Evolutionary conservation across 2,329 filamentous ascomycete genomes (phyloP).

Genomic region (Clarireedia paspali): DNA sequence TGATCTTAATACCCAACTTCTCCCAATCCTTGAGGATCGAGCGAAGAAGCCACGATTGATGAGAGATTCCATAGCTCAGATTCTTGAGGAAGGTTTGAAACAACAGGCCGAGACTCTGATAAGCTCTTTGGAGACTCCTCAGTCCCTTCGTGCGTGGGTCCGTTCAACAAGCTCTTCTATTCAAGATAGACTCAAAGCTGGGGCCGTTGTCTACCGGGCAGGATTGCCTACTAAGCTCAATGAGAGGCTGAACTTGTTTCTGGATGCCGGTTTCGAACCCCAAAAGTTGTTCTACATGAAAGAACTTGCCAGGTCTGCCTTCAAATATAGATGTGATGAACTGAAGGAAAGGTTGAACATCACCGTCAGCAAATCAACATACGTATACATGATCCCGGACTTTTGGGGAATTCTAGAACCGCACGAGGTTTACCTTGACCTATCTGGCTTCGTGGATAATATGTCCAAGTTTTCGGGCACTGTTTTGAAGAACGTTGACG

Average conservation of each 20-base stretch:
- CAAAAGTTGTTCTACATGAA: slow-evolving; percentile 40
- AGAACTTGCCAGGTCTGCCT: slow-evolving; percentile 31
- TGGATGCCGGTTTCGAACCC: slow-evolving; percentile 54
- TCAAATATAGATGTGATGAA: slow-evolving; percentile 18
- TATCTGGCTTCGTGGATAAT: slow-evolving; percentile 52
- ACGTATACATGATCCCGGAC: slow-evolving; percentile 61
- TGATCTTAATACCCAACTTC: slow-evolving; percentile 57
- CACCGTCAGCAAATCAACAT: slow-evolving; percentile 51
- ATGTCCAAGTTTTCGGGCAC: slow-evolving; percentile 45
- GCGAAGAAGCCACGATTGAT: slow-evolving; percentile 40
- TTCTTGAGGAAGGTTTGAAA: slow-evolving; percentile 43
- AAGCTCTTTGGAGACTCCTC: slow-evolving; percentile 41
- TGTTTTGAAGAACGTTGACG: slow-evolving; percentile 47
- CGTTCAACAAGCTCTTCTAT: slow-evolving; percentile 36
- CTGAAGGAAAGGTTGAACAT: slow-evolving; percentile 51
- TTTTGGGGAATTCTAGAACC: slow-evolving; percentile 52
- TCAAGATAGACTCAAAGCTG: slow-evolving; percentile 28
- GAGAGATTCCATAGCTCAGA: slow-evolving; percentile 38
- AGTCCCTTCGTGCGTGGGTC: slow-evolving; percentile 47
- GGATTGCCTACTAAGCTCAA: slow-evolving; percentile 27
- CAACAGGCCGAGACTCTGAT: slow-evolving; percentile 45
- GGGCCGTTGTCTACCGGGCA: slow-evolving; percentile 17
- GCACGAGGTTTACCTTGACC: slow-evolving; percentile 60
- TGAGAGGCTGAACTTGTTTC: slow-evolving; percentile 46
- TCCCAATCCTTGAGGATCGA: slow-evolving; percentile 58